Evolutionary conservation across 441 rosid species (phyloP).

Genomic region (California macrophylla): DNA sequence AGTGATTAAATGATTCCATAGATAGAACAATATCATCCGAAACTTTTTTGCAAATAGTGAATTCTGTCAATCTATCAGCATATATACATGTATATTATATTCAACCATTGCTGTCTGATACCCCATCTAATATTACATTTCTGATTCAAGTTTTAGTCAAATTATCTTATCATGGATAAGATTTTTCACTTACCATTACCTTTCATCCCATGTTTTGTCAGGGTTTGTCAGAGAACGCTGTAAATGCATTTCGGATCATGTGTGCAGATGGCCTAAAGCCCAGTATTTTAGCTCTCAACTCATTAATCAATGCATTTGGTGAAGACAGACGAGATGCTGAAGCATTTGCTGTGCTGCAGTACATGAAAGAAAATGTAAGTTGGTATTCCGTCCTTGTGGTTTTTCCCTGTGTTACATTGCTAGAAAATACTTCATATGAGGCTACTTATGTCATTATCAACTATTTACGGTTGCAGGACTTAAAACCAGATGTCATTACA

Average conservation of each 20-base stretch:
- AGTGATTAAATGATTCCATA: neutral
- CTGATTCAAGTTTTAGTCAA: neutral
- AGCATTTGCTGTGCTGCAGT: conserved; percentile 87
- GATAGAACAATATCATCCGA: neutral
- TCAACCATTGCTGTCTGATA: neutral
- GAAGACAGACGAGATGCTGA: conserved; percentile 89
- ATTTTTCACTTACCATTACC: conserved; percentile 2
- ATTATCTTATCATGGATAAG: conserved; percentile 5
- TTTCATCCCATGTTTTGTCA: conserved; percentile 24
- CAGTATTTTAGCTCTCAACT: conserved; percentile 78
- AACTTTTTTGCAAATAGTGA: neutral
- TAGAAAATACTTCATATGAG: conserved; percentile 10
- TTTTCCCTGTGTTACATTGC: neutral
- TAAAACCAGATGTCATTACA: conserved; percentile 84
- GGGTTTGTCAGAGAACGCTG: conserved; percentile 92
- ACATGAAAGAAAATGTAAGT: conserved; percentile 84
- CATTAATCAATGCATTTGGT: conserved; percentile 88
- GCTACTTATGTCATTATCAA: neutral
- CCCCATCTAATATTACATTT: neutral
- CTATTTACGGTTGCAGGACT: conserved; percentile 36
- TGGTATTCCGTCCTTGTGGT: neutral
- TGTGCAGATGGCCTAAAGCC: conserved; percentile 78
- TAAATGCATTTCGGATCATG: conserved; percentile 82
- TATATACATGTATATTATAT: neutral
- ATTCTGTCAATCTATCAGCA: neutral